A percentile compares a stretch with the other conserved stretches of the same genome.
These are phyloP conservation scores for Cladosporium cucumerinum DNA, from an alignment of 2,329 filamentous ascomycete genomes.

Conservation along the genomic window DNA sequence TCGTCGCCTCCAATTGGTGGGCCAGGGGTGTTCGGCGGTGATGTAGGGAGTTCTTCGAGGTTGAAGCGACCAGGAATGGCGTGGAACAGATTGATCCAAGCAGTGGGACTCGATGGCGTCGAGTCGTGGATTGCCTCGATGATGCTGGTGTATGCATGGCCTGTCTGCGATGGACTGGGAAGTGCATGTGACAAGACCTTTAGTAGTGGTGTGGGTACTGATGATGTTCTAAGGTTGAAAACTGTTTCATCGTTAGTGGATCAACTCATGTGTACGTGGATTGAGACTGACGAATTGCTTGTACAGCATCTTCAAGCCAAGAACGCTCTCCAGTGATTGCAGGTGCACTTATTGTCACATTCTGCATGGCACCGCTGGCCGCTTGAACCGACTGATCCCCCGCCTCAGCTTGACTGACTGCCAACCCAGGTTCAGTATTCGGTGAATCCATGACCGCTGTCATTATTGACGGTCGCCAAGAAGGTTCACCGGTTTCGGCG, in stretches of 20 bases:
- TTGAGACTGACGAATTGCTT: slow-evolving; percentile 29
- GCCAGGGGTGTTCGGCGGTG: slow-evolving; percentile 59
- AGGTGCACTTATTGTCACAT: background rate
- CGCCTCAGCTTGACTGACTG: slow-evolving; percentile 10
- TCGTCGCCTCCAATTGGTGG: slow-evolving; percentile 52
- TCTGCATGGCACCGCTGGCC: slow-evolving; percentile 13
- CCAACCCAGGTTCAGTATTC: slow-evolving; percentile 36
- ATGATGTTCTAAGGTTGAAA: slow-evolving; percentile 34
- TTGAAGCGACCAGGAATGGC: slow-evolving; percentile 61
- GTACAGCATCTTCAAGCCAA: slow-evolving; percentile 31
- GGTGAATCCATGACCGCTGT: slow-evolving; percentile 40
- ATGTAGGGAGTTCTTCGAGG: slow-evolving; percentile 59
- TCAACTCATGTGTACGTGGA: background rate
- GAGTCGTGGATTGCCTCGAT: slow-evolving; percentile 55
- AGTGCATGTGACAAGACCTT: slow-evolving; percentile 60
- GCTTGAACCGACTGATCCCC: slow-evolving; percentile 9
- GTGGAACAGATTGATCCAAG: slow-evolving; percentile 63
- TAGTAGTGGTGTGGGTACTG: slow-evolving; percentile 41
- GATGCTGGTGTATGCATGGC: slow-evolving; percentile 53
- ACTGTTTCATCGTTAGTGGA: slow-evolving; percentile 33
- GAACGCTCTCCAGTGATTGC: slow-evolving; percentile 9
- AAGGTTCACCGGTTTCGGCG: slow-evolving; percentile 40
- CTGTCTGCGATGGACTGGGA: slow-evolving; percentile 51
- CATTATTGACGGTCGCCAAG: slow-evolving; percentile 37
- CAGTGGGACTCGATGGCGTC: slow-evolving; percentile 49